These are phyloP conservation scores for Talaromyces sp. DNA, from an alignment of 2,329 filamentous ascomycete genomes.

Conservation along the genomic window DNA sequence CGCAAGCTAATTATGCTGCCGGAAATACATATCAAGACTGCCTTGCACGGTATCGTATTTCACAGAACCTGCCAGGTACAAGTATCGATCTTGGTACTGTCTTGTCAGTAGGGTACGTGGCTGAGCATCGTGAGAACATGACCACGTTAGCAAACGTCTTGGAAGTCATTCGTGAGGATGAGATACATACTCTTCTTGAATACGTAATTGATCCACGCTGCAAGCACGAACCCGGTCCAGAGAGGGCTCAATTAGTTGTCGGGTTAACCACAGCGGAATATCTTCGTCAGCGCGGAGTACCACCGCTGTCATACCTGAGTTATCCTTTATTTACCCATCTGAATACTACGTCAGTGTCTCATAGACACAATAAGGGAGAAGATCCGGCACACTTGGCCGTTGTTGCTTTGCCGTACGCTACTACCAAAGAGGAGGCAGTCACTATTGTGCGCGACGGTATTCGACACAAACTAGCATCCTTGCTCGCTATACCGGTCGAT, in stretches of 20 bases:
- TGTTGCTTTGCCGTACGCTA: conserved; percentile 19
- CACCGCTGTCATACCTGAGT: conserved; percentile 24
- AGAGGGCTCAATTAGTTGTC: conserved; percentile 21
- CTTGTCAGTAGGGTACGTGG: conserved; percentile 33
- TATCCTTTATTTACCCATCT: conserved; percentile 27
- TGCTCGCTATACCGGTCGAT: conserved; percentile 26
- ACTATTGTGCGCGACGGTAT: conserved; percentile 22
- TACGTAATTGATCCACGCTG: conserved; percentile 21
- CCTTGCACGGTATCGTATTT: conserved; percentile 29
- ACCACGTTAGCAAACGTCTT: conserved; percentile 14
- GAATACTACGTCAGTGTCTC: conserved; percentile 14
- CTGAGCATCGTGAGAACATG: conserved; percentile 25
- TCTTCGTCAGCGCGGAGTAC: conserved; percentile 19
- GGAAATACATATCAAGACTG: conserved; percentile 40
- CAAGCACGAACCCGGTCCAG: conserved; percentile 16
- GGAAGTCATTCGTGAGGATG: conserved; percentile 20
- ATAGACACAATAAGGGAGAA: conserved; percentile 15
- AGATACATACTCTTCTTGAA: conserved; percentile 22
- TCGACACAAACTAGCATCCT: conserved; percentile 20
- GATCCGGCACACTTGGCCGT: conserved; percentile 16
- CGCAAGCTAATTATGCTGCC: conserved; percentile 46
- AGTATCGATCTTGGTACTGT: conserved; percentile 33
- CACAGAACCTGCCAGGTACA: conserved; percentile 23
- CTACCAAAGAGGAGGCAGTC: conserved; percentile 21
- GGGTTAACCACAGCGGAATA: conserved; percentile 21